Conservation (phyloP, 331 rosid genomes). For the Quercus tomentella region DNA sequence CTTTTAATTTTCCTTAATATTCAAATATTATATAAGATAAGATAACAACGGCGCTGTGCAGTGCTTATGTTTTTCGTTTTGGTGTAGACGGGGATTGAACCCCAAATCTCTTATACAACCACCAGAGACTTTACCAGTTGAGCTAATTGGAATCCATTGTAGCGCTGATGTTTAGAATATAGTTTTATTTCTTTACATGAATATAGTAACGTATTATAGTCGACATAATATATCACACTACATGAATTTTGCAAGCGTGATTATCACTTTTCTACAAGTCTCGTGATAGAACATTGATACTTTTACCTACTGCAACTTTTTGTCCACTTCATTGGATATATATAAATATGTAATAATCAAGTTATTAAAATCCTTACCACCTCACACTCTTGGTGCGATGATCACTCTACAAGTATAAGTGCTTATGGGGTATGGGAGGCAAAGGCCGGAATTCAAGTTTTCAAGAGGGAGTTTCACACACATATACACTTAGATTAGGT, state of each 20-base stretch:
- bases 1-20: not conserved
- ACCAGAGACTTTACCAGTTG: too few relatives aligned
- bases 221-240: not conserved
- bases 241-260: not conserved
- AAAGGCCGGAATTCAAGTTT: too few relatives aligned
- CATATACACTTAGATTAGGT: too few relatives aligned
- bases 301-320: not conserved
- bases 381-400: rapidly evolving
- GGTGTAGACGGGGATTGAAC: too few relatives aligned
- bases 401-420: too few relatives aligned
- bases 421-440: rapidly evolving
- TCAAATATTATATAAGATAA: not conserved
- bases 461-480: too few relatives aligned
- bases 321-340: not conserved
- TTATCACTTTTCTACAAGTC: not conserved
- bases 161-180: too few relatives aligned
- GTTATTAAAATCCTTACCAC: not conserved
- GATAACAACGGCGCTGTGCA: not conserved
- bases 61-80: too few relatives aligned
- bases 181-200: not conserved
- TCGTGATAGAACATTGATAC: not conserved
- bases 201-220: not conserved
- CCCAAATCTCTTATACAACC: too few relatives aligned
- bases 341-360: not conserved
- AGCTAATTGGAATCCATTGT: too few relatives aligned